Evolutionary conservation across 495 filamentous ascomycete genomes (phyloP).

Genomic region (Penicillium steckii): DNA sequence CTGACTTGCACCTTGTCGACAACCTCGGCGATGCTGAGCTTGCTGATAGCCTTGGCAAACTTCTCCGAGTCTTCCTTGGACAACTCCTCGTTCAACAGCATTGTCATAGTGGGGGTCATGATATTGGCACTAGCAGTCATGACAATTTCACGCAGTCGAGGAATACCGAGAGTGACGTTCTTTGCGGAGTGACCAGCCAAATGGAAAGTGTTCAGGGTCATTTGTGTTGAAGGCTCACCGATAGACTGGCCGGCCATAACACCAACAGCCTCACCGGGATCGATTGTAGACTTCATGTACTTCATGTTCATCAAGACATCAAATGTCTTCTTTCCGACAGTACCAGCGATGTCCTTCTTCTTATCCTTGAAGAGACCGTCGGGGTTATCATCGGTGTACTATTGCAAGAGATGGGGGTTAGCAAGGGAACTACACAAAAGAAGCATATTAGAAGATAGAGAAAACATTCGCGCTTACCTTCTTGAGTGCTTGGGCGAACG

Average conservation of each 20-base stretch:
- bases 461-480: conserved; percentile 37
- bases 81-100: conserved; percentile 73
- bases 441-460: background rate
- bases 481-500: conserved; percentile 66
- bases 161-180: conserved; percentile 99
- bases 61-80: conserved; percentile 65
- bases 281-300: conserved; percentile 89
- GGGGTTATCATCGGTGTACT: conserved; percentile 76
- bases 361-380: conserved; percentile 77
- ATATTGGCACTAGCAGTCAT: conserved; percentile 93
- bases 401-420: conserved; percentile 21
- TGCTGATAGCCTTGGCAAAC: conserved; percentile 91
- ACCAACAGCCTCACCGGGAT: conserved; percentile 96
- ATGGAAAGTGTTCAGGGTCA: conserved; percentile 99
- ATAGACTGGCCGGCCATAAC: conserved; percentile 96
- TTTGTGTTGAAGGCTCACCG: conserved; percentile 96
- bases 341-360: conserved; percentile 56
- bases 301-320: conserved; percentile 83
- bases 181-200: conserved; percentile 97
- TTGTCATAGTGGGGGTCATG: conserved; percentile 88
- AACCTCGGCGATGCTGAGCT: conserved; percentile 82
- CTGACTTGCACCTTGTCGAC: conserved; percentile 77
- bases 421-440: background rate
- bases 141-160: conserved; percentile 93
- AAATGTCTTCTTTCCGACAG: conserved; percentile 70